Evolutionary conservation across 2,329 filamentous ascomycete genomes (phyloP), one percentile per base, ranked within the genome.

Genomic region (Colletotrichum cordylinicola): DNA sequence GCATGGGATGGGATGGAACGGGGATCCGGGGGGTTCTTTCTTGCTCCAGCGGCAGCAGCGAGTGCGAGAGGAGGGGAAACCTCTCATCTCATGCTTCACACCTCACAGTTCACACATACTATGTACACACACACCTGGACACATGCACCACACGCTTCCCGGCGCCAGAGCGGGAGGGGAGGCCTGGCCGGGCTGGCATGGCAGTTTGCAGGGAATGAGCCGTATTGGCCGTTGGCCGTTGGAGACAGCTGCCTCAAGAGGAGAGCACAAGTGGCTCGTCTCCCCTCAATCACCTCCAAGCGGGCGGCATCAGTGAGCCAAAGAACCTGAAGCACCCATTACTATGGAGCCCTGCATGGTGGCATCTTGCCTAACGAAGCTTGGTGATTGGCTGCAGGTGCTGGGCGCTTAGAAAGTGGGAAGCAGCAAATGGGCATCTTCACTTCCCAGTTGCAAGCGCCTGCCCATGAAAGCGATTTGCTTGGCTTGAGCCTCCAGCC

Each of bases 391-490:
- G 77, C 55, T 67, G 64, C 8, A 8, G 27, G 39, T 61, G 61
- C 27, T 71, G 77, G 77, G 77, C 77, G 77, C 77, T 78, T 78
- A 78, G 58, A 67, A 58, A 62, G 27, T 66, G 74, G 64, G 67
- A 55, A 62, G 52, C 62, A 76, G 67, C 68, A 70, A 70, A 74
- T 70, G 56, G 52, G 74, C 73, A 72, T 76, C 75, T 68, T 75
- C 72, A 72, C 62, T 35, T 67, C 21, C 29, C 27, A 70, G 55
- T 52, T 72, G 72, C 67, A 77, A 77, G 75, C 75, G 75, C 72
- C 75, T 76, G 74, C 70, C 74, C 71, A 43, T 61, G 71, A 67
- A 43, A 18, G 74, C 35, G 64, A 43, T 68, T 67, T 67, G 64
- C 73, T 75, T 75, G 73, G 73, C 73, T 64, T 27, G 56, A 73